Percentiles rank a stretch among this genome's conserved stretches.
phyloP scores from a whole-genome alignment of 345 rosid genomes.

The Carallia brachiata region DNA sequence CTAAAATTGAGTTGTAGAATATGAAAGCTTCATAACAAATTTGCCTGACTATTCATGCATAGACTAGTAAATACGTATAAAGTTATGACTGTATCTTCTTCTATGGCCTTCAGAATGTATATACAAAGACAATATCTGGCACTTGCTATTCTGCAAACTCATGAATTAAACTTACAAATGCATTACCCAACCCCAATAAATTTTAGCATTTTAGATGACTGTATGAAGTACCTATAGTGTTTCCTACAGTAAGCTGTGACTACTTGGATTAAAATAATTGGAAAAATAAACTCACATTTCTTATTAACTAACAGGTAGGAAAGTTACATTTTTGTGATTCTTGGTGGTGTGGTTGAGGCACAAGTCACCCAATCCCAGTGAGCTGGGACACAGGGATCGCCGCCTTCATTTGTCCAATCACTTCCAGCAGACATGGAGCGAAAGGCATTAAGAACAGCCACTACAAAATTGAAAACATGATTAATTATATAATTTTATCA shows the following conservation, averaged over 20 bases:
- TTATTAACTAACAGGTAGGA: constrained; percentile 9
- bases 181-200: too few species aligned
- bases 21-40: neutral
- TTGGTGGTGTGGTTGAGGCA: constrained; percentile 61
- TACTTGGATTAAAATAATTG: neutral
- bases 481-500: neutral
- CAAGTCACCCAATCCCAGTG: constrained; percentile 85
- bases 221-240: too few species aligned
- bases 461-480: constrained; percentile 39
- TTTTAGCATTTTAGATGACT: too few species aligned
- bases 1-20: neutral
- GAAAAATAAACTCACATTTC: constrained; percentile 11
- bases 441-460: constrained; percentile 55
- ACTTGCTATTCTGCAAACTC: neutral
- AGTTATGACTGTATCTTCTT: neutral
- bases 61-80: neutral
- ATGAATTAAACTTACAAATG: neutral
- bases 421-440: constrained; percentile 48
- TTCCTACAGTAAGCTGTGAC: too few species aligned
- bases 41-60: neutral
- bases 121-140: neutral
- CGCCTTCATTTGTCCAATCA: constrained; percentile 63
- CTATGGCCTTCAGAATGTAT: neutral
- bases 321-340: constrained; percentile 86
- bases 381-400: constrained; percentile 91